Evolutionary conservation across 352 stramenopile genomes (phyloP).

Genomic region (Phytophthora sp.): DNA sequence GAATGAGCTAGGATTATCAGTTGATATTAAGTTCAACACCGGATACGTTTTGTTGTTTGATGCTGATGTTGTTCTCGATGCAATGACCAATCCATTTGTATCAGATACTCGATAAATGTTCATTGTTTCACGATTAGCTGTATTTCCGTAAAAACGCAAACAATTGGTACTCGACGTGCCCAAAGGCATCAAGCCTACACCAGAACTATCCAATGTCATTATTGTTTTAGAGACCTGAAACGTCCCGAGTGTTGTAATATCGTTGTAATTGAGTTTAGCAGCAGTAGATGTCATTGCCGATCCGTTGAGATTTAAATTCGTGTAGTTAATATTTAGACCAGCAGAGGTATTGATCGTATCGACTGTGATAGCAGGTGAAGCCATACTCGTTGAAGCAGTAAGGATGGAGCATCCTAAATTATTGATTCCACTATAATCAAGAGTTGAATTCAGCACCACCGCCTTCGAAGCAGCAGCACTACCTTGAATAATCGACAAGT

Average conservation of each 20-base stretch:
- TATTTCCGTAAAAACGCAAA: slow-evolving; percentile 10
- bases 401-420: no score
- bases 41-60: slow-evolving; percentile 17
- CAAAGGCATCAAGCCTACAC: slow-evolving; percentile 3
- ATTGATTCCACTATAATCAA: no score
- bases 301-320: no score
- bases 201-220: slow-evolving; percentile 15
- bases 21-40: slow-evolving; percentile 15
- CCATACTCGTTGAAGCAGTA: no score
- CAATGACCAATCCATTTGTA: slow-evolving; percentile 19
- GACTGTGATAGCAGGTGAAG: background rate
- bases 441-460: no score
- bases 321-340: no score
- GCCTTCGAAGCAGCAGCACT: no score
- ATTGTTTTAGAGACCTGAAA: slow-evolving; percentile 18
- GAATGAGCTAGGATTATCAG: slow-evolving; percentile 14
- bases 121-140: slow-evolving; percentile 9
- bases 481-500: no score
- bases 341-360: no score
- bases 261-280: no score
- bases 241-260: no score
- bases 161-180: slow-evolving; percentile 5
- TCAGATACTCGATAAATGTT: slow-evolving; percentile 22
- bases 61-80: slow-evolving; percentile 5
- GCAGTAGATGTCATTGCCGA: no score